Evolutionary conservation across 257 asterid species (phyloP).

Genomic region (Lantana camara): DNA sequence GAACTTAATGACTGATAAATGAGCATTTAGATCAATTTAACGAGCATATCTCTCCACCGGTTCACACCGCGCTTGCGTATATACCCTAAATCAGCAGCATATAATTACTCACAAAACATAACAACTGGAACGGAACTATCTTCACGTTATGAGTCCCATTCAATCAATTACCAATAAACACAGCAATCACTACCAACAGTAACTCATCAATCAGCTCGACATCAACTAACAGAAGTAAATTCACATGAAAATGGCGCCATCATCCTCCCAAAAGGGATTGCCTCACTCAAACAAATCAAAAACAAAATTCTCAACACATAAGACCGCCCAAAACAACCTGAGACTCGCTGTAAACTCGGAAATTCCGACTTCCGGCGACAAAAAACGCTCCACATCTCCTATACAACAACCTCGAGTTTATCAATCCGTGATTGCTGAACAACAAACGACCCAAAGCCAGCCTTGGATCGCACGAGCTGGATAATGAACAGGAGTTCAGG

Average conservation of each 20-base stretch:
- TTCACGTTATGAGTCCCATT: slow-evolving; percentile 5
- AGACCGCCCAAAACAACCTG: slow-evolving; percentile 35
- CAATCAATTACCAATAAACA: not conserved
- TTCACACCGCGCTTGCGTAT: too few species aligned
- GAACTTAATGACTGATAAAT: not conserved
- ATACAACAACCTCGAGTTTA: slow-evolving; percentile 22
- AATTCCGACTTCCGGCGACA: slow-evolving; percentile 20
- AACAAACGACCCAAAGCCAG: slow-evolving; percentile 16
- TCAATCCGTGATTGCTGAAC: slow-evolving; percentile 27
- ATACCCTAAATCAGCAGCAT: too few species aligned
- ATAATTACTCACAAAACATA: not conserved
- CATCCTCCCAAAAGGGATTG: not conserved
- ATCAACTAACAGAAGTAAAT: slow-evolving; percentile 11
- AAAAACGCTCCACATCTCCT: slow-evolving; percentile 28
- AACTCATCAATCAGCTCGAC: slow-evolving; percentile 8
- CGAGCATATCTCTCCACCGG: not conserved
- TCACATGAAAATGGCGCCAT: not conserved
- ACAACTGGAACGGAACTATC: not conserved
- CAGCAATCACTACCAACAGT: slow-evolving; percentile 6
- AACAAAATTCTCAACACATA: not conserved
- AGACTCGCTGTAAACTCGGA: slow-evolving; percentile 53
- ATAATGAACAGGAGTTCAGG: slow-evolving; percentile 34
- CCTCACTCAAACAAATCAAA: not conserved
- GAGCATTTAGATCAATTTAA: slow-evolving; percentile 5
- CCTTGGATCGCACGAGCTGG: slow-evolving; percentile 34